Conservation (phyloP, 78 protist species). For the Speleostelium caveatum region DNA sequence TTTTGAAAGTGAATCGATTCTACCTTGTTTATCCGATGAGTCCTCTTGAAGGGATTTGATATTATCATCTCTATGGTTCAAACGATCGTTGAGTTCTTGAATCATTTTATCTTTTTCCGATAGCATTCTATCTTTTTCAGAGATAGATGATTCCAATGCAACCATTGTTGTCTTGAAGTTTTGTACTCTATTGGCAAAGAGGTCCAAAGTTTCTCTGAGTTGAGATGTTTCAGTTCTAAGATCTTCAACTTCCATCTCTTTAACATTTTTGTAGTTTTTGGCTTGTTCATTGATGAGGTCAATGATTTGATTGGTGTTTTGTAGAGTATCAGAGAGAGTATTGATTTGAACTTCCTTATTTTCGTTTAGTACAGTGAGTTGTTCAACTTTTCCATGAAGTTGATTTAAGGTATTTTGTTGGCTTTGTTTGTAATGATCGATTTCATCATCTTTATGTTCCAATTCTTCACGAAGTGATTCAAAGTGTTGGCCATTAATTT, state of each 20-base stretch:
- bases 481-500: conserved; percentile 9
- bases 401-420: not conserved
- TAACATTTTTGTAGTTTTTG: conserved; percentile 33
- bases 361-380: not conserved
- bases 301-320: conserved; percentile 36
- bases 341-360: conserved; percentile 24
- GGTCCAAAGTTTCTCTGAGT: conserved; percentile 15
- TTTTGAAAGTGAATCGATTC: conserved; percentile 26
- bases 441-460: conserved; percentile 9
- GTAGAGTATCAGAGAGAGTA: conserved; percentile 15
- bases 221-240: conserved; percentile 8
- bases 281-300: conserved; percentile 42
- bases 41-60: conserved; percentile 13
- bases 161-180: conserved; percentile 8
- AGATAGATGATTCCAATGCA: not conserved
- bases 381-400: conserved; percentile 27
- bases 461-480: conserved; percentile 17
- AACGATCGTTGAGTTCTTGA: not conserved
- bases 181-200: not conserved
- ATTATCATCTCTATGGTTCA: not conserved
- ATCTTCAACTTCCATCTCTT: conserved; percentile 60
- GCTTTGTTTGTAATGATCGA: not conserved
- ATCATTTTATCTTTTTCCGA: conserved; percentile 5
- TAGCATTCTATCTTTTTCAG: no score
- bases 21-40: conserved; percentile 11